phyloP scores from a whole-genome alignment of 164 flowering plant species.

The Aristolochia californica region DNA sequence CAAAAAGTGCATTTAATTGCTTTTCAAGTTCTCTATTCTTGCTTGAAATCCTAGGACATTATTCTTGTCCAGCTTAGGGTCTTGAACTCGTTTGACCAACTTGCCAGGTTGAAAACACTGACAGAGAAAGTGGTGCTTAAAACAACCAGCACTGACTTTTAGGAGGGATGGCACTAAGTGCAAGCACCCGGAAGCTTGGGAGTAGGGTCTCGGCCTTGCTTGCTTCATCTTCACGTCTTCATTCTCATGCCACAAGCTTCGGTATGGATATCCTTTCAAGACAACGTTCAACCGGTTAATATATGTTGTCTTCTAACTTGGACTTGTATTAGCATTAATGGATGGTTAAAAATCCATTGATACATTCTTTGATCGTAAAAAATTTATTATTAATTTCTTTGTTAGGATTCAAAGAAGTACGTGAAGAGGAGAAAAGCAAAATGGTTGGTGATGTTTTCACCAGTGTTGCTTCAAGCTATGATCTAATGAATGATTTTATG shows the following conservation, averaged over 20 bases:
- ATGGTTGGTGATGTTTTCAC: constrained; percentile 84
- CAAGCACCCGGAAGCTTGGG: constrained; percentile 15
- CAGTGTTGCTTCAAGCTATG: constrained; percentile 83
- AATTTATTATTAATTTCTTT: constrained; percentile 1
- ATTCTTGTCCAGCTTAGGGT: too few relatives aligned
- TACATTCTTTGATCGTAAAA: neutral
- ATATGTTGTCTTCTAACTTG: neutral
- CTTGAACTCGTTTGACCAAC: too few relatives aligned
- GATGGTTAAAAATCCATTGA: neutral
- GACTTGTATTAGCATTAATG: neutral
- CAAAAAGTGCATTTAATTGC: too few relatives aligned
- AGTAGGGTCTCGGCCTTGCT: constrained; percentile 18
- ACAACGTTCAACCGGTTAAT: neutral
- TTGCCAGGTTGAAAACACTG: too few relatives aligned
- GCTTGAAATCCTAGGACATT: too few relatives aligned
- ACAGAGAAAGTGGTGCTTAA: too few relatives aligned
- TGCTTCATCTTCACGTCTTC: constrained; percentile 28
- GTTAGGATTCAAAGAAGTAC: constrained; percentile 82
- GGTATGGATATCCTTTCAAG: constrained; percentile 24
- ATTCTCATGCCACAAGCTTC: constrained; percentile 80
- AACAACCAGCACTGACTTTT: too few relatives aligned
- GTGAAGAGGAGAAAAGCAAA: constrained; percentile 75
- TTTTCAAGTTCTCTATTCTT: too few relatives aligned
- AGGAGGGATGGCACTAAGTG: constrained; percentile 25
- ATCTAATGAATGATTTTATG: constrained; percentile 97